Percentiles rank a stretch among this genome's conserved stretches.
Conservation (phyloP, 768 basidiomycete species). For the Termitomyces sp. region DNA sequence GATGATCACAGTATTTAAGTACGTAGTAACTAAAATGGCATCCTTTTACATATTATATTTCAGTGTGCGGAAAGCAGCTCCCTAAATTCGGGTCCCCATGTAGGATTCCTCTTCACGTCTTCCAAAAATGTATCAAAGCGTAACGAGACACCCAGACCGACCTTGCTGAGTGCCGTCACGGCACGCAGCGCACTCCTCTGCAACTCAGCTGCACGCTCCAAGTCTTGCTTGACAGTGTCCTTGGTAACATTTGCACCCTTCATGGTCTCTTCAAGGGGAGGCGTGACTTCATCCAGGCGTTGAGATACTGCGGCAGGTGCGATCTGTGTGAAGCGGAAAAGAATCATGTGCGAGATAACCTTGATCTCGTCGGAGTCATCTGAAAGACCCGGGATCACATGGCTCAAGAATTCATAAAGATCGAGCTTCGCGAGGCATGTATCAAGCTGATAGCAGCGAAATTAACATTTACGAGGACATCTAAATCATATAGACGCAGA, state of each 20-base stretch:
- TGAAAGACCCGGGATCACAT: constrained; percentile 74
- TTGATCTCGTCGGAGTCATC: constrained; percentile 97
- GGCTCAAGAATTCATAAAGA: constrained; percentile 75
- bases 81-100: constrained; percentile 67
- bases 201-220: constrained; percentile 84
- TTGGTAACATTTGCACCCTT: constrained; percentile 85
- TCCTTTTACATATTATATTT: background rate
- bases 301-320: constrained; percentile 80
- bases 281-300: constrained; percentile 79
- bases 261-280: constrained; percentile 83
- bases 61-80: constrained; percentile 35
- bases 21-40: background rate
- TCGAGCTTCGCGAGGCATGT: constrained; percentile 89
- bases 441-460: constrained; percentile 53
- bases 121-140: constrained; percentile 81
- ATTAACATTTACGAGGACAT: background rate
- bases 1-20: background rate
- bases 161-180: constrained; percentile 79
- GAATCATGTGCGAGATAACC: constrained; percentile 92
- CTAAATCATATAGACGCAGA: constrained; percentile 2
- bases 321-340: constrained; percentile 84
- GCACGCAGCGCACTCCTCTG: constrained; percentile 88
- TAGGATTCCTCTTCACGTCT: constrained; percentile 56
- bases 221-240: constrained; percentile 92
- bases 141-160: constrained; percentile 55